A percentile compares a stretch with the other conserved stretches of the same genome.
phyloP scores from a whole-genome alignment of 257 asterid genomes.

The Solanum corneliomulleri region DNA sequence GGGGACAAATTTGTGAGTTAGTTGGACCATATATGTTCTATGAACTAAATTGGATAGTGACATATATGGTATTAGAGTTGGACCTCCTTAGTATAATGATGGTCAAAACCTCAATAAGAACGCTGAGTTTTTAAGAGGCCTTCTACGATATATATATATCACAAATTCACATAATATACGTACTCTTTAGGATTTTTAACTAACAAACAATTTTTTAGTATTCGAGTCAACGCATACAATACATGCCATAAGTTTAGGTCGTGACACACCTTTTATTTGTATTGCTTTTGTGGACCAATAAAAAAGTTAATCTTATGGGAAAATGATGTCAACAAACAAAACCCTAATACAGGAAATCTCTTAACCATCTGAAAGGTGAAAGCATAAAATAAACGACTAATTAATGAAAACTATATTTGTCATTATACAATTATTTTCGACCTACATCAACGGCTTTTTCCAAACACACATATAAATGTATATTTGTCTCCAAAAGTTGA shows the following conservation, averaged over 20 bases:
- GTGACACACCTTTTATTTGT: neutral
- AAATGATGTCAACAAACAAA: neutral
- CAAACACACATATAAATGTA: neutral
- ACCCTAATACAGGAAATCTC: neutral
- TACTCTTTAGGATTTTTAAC: neutral
- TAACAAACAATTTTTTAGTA: neutral
- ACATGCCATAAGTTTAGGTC: neutral
- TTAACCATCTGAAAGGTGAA: neutral
- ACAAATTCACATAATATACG: neutral
- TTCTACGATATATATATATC: neutral
- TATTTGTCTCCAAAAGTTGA: neutral
- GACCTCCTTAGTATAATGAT: neutral
- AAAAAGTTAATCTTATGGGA: neutral
- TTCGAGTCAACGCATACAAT: neutral
- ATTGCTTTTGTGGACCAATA: neutral
- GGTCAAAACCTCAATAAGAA: neutral
- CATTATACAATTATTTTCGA: neutral
- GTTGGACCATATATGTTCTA: neutral
- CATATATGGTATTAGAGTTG: neutral
- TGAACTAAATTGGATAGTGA: neutral
- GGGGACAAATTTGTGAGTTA: neutral
- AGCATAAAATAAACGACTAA: neutral
- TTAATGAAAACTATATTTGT: neutral
- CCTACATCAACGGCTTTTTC: neutral
- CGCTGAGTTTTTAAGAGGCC: neutral